Evolutionary conservation across 1,284 basidiomycete genomes (phyloP), one percentile per base, ranked within the genome.

Genomic region (Ceratobasidium sp.): DNA sequence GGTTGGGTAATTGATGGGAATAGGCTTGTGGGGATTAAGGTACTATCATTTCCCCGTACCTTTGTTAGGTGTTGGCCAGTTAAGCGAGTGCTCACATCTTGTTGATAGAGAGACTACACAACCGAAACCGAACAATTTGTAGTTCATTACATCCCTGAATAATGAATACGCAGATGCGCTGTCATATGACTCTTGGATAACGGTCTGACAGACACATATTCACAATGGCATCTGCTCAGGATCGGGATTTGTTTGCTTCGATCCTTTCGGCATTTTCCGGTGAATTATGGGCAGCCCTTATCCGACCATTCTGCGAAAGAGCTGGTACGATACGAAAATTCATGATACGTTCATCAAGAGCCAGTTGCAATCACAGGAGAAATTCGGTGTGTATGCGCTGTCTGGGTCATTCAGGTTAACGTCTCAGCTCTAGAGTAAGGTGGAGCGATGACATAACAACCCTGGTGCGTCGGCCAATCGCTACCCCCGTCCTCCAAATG

Each of bases 1-100:
- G 40, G n/a, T 13, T 66, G 44, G 42, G 46, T 46, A 42, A 66
- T 66, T 10, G 63, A 46, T 10, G 63, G 63, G 26, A 26, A 66
- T 18, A 20, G 63, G 40, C 33, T 66, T 12, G 15, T 66, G 3
- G 44, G 63, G 15, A 28, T 46, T 7, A 66, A 66, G 44, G 63
- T 66, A 7, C 33, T 33, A 33, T 1, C 33, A 33, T 23, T 15
- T 15, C 10, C 18, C 1, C 20, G 9, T 23, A 23, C n/a, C 12
- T 55, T 55, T 20, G 2, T 7, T 23, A 13, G 23, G n/a, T 6
- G 20, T 55, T 55, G 53, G 12, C 33, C 33, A 4, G 33, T 33
- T 4, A n/a, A 13, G 7, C 46, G 18, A 49, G 9, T 18, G 7
- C 46, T 7, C 20, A n/a, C n/a, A 55, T 55, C 10, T 7, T 15